phyloP scores from a whole-genome alignment of 805 yeast genomes.

The Maudiozyma barnettii region DNA sequence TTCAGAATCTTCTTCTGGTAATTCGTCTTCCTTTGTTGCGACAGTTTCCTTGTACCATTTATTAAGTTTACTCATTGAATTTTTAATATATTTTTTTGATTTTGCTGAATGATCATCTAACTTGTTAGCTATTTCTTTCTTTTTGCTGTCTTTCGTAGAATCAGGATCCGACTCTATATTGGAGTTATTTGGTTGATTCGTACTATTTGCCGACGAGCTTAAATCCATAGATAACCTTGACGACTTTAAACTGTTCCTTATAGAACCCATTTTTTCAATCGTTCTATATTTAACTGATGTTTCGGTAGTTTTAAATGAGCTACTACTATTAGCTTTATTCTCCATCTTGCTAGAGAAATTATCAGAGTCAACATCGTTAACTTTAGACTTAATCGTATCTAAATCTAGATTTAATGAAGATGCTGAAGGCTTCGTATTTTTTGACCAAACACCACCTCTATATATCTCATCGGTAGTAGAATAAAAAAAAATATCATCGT shows the following conservation, averaged over 20 bases:
- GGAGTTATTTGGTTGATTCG: not conserved
- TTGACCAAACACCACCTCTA: conserved; percentile 89
- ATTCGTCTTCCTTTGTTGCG: not conserved
- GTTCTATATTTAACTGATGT: not conserved
- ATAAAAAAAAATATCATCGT: conserved; percentile 79
- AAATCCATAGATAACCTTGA: not conserved
- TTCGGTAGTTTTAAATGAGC: not conserved
- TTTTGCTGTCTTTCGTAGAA: conserved; percentile 6
- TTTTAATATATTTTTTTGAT: conserved; percentile 33
- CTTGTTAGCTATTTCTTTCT: not conserved
- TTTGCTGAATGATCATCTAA: conserved; percentile 15
- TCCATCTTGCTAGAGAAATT: not conserved
- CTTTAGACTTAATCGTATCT: not conserved
- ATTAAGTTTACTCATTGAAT: conserved; percentile 50
- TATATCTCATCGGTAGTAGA: conserved; percentile 59
- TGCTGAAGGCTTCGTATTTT: not conserved
- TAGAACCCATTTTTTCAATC: not conserved
- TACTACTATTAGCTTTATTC: not conserved
- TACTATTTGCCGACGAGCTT: not conserved
- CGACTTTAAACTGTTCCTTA: not conserved
- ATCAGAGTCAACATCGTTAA: not conserved
- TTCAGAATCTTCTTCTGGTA: not conserved
- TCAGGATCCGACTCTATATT: not conserved
- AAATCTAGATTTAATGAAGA: not conserved
- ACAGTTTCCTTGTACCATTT: conserved; percentile 49